Percentiles rank a stretch among this genome's conserved stretches.
Evolutionary conservation across 768 basidiomycete species (phyloP).

Genomic region (Symmetrospora coprosmae): DNA sequence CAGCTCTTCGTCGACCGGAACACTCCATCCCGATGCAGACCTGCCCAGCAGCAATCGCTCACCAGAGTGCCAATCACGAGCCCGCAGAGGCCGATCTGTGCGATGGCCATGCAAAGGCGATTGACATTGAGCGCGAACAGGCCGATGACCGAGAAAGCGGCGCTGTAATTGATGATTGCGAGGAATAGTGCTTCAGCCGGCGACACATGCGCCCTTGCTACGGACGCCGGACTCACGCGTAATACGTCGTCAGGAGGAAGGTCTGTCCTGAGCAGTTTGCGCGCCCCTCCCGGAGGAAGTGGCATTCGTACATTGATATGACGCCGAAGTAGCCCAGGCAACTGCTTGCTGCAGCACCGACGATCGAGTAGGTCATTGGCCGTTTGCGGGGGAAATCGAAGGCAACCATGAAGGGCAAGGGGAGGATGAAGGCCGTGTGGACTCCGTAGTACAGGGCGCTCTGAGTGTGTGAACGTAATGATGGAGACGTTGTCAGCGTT

Average conservation of each 20-base stretch:
- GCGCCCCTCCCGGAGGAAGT: slow-evolving; percentile 8
- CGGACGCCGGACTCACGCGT: neutral
- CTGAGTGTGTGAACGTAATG: too few species aligned
- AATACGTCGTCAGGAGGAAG: neutral
- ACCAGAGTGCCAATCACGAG: neutral
- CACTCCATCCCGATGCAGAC: too few species aligned
- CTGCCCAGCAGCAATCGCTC: neutral
- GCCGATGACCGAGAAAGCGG: neutral
- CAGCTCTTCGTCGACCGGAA: neutral
- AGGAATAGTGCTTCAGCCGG: too few species aligned
- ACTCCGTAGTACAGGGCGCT: slow-evolving; percentile 11
- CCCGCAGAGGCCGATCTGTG: neutral
- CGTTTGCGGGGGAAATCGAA: slow-evolving; percentile 2
- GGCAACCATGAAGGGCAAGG: slow-evolving; percentile 13
- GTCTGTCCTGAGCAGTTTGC: slow-evolving; percentile 1
- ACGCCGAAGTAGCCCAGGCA: neutral
- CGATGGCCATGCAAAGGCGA: neutral
- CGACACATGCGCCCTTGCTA: too few species aligned
- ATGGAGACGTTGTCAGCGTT: too few species aligned
- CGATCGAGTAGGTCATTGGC: neutral
- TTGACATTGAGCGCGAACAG: slow-evolving; percentile 13
- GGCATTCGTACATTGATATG: slow-evolving; percentile 2
- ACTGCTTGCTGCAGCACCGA: neutral
- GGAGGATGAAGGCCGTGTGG: neutral
- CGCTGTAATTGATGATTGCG: neutral